Conservation (phyloP, 345 rosid species). For the Passiflora organensis region DNA sequence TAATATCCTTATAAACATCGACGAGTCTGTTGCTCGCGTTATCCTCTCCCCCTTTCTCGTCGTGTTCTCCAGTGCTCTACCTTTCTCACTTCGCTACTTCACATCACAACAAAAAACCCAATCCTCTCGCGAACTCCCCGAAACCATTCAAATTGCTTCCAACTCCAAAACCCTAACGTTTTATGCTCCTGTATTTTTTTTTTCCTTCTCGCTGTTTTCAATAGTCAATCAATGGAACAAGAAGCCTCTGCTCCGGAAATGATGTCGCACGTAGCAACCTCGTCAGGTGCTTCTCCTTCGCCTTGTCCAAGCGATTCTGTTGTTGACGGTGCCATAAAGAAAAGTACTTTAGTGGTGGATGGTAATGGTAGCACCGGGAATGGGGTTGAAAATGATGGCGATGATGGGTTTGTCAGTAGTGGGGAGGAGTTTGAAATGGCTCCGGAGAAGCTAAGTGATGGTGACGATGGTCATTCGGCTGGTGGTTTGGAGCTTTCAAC, state of each 20-base stretch:
- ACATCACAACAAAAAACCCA: slow-evolving; percentile 3
- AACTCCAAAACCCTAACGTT: not conserved
- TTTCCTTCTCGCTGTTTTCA: not conserved
- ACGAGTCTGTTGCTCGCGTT: too few species aligned
- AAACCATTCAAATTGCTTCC: slow-evolving; percentile 4
- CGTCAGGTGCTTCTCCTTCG: slow-evolving; percentile 44
- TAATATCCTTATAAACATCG: too few species aligned
- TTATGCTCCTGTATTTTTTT: not conserved
- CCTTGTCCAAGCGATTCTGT: slow-evolving; percentile 5
- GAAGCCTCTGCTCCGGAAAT: slow-evolving; percentile 29
- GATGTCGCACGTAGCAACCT: slow-evolving; percentile 23
- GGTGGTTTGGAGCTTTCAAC: slow-evolving; percentile 19
- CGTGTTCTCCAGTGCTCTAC: too few species aligned
- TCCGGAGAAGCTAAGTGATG: slow-evolving; percentile 17
- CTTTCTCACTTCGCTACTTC: not conserved
- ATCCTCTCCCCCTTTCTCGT: too few species aligned
- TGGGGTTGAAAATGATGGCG: slow-evolving; percentile 4
- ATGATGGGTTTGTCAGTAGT: slow-evolving; percentile 41
- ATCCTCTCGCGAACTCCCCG: not conserved
- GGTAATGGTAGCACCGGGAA: slow-evolving; percentile 12
- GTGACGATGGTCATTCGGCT: slow-evolving; percentile 20
- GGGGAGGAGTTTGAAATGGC: slow-evolving; percentile 45
- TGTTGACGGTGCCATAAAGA: slow-evolving; percentile 22
- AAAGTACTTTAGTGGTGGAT: slow-evolving; percentile 2
- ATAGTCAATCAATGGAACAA: slow-evolving; percentile 39